Evolutionary conservation across 331 rosid genomes (phyloP).

Genomic region (Rhamnella rubrinervis): DNA sequence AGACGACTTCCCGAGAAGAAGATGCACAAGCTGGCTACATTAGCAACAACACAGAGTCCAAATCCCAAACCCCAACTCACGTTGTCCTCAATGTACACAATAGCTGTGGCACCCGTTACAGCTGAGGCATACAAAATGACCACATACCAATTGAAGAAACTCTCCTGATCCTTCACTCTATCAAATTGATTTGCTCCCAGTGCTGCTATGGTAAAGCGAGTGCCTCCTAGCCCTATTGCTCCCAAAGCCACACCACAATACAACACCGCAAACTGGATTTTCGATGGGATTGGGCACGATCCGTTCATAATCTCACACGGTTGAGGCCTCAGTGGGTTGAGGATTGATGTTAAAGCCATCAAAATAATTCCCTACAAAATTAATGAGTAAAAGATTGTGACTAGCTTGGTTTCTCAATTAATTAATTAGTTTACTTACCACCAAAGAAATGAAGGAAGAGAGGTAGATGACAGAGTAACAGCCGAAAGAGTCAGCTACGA

Average conservation of each 20-base stretch:
- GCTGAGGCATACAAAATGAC: conserved; percentile 25
- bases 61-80: conserved; percentile 52
- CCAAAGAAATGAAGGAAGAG: conserved; percentile 42
- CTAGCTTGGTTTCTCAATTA: background rate
- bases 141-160: conserved; percentile 65
- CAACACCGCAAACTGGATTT: conserved; percentile 35
- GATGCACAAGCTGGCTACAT: conserved; percentile 23
- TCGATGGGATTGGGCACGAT: conserved; percentile 43
- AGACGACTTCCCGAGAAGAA: conserved; percentile 41
- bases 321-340: conserved; percentile 41
- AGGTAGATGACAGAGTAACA: conserved; percentile 32
- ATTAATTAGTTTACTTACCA: conserved; percentile 30
- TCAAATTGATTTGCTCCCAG: conserved; percentile 61
- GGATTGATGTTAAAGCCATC: conserved; percentile 36
- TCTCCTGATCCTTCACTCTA: conserved; percentile 26
- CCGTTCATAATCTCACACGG: conserved; percentile 19
- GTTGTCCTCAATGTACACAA: conserved; percentile 47
- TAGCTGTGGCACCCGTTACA: conserved; percentile 15
- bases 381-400: background rate
- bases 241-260: conserved; percentile 28
- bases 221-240: conserved; percentile 50
- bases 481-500: conserved; percentile 63
- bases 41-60: conserved; percentile 28
- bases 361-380: conserved; percentile 46
- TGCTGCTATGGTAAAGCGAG: conserved; percentile 53